phyloP scores from a whole-genome alignment of 2,329 filamentous ascomycete genomes.

The Aspergillus texensis region DNA sequence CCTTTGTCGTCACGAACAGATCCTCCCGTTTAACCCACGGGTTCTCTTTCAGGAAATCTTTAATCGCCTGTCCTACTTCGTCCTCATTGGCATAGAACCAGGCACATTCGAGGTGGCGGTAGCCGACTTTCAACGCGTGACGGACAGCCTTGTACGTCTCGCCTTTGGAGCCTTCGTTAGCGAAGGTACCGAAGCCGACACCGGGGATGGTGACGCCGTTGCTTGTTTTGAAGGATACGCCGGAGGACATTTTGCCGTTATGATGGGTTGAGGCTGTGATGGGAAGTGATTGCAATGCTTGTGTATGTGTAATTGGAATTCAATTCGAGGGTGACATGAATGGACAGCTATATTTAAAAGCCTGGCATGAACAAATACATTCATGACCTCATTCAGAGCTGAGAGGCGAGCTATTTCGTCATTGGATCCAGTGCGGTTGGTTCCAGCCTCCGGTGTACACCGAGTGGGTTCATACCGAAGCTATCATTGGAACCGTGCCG shows the following conservation, averaged over 20 bases:
- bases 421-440: neutral
- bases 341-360: neutral
- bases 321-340: neutral
- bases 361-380: neutral
- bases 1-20: slow-evolving; percentile 56
- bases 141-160: slow-evolving; percentile 59
- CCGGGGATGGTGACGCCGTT: slow-evolving; percentile 64
- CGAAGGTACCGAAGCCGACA: slow-evolving; percentile 67
- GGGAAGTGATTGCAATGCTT: neutral
- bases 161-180: slow-evolving; percentile 64
- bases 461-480: neutral
- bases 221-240: slow-evolving; percentile 50
- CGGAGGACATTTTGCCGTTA: neutral
- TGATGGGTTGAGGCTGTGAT: too few species aligned
- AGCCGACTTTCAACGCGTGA: slow-evolving; percentile 55
- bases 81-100: slow-evolving; percentile 59
- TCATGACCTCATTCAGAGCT: neutral
- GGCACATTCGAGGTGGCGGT: slow-evolving; percentile 59
- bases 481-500: neutral
- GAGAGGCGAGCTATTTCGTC: neutral
- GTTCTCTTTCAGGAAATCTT: slow-evolving; percentile 56
- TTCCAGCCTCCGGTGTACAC: neutral
- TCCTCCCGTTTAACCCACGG: slow-evolving; percentile 52
- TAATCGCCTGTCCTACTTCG: slow-evolving; percentile 55
- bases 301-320: neutral